A percentile compares a stretch with the other conserved stretches of the same genome.
These are phyloP conservation scores for Ophiostoma piceae DNA, from an alignment of 2,329 filamentous ascomycete species.

Conservation along the genomic window DNA sequence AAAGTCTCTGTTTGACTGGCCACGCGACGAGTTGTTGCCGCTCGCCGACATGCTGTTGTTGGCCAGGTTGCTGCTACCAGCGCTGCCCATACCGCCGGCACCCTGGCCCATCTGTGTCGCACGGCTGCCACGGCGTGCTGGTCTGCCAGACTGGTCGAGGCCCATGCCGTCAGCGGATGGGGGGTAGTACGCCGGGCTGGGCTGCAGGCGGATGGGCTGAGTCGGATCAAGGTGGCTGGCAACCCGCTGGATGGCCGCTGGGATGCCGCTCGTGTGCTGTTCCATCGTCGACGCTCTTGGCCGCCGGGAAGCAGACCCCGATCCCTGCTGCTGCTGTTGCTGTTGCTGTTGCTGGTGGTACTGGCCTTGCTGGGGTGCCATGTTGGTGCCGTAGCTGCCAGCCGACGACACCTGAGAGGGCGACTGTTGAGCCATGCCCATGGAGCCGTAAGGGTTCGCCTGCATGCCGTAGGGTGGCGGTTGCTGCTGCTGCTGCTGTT, in stretches of 20 bases:
- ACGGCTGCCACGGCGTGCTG: conserved; percentile 71
- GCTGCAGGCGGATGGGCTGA: conserved; percentile 87
- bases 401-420: conserved; percentile 60
- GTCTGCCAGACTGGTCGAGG: conserved; percentile 52
- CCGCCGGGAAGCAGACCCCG: conserved; percentile 68
- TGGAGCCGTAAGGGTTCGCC: conserved; percentile 63
- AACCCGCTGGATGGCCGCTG: conserved; percentile 85
- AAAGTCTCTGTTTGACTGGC: conserved; percentile 66
- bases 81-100: conserved; percentile 12
- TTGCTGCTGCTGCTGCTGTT: conserved; percentile 57
- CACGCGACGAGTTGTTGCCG: not conserved
- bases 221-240: conserved; percentile 94
- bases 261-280: conserved; percentile 87
- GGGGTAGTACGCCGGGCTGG: conserved; percentile 94
- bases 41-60: conserved; percentile 15
- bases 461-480: conserved; percentile 53
- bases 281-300: conserved; percentile 96
- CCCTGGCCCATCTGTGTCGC: conserved; percentile 54
- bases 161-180: conserved; percentile 78
- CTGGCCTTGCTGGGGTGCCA: conserved; percentile 38
- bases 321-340: conserved; percentile 59
- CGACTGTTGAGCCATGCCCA: conserved; percentile 60
- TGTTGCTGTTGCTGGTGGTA: conserved; percentile 58
- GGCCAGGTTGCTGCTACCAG: conserved; percentile 6
- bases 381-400: conserved; percentile 49